Percentiles rank a stretch among this genome's conserved stretches.
These are phyloP conservation scores for Barnettozyma wickerhamii DNA, from an alignment of 805 yeast species.

Conservation along the genomic window DNA sequence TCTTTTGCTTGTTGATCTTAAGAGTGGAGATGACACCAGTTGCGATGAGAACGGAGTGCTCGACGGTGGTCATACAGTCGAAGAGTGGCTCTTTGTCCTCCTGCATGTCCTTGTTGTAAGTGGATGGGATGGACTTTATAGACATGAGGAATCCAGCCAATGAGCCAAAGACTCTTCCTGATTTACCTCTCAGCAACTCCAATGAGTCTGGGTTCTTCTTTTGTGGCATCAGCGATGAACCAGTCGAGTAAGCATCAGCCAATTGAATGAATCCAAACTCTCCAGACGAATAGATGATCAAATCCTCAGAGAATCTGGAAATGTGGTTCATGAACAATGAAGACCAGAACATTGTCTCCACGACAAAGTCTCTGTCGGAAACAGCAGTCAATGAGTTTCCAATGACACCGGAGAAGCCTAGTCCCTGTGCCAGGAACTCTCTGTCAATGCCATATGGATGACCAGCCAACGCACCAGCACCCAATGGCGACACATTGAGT, in stretches of 20 bases:
- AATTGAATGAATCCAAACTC: constrained; percentile 93
- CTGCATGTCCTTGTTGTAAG: constrained; percentile 97
- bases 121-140: constrained; percentile 93
- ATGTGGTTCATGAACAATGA: constrained; percentile 93
- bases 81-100: constrained; percentile 99
- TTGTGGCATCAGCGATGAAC: constrained; percentile 98
- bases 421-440: constrained; percentile 73
- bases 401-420: constrained; percentile 81
- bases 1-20: constrained; percentile 61
- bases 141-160: constrained; percentile 96
- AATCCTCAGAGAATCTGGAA: constrained; percentile 90
- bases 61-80: constrained; percentile 84
- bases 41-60: constrained; percentile 89
- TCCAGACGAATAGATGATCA: constrained; percentile 93
- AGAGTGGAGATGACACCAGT: constrained; percentile 95
- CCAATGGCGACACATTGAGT: constrained; percentile 86
- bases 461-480: constrained; percentile 98
- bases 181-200: constrained; percentile 92
- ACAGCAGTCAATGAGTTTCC: constrained; percentile 98
- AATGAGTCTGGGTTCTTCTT: constrained; percentile 97
- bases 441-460: constrained; percentile 99
- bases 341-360: constrained; percentile 94
- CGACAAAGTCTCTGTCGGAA: constrained; percentile 95
- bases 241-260: constrained; percentile 98
- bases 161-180: constrained; percentile 96